Evolutionary conservation across 1,284 basidiomycete genomes (phyloP), one percentile per base, ranked within the genome.

Genomic region (Paramarasmius palmivorus): DNA sequence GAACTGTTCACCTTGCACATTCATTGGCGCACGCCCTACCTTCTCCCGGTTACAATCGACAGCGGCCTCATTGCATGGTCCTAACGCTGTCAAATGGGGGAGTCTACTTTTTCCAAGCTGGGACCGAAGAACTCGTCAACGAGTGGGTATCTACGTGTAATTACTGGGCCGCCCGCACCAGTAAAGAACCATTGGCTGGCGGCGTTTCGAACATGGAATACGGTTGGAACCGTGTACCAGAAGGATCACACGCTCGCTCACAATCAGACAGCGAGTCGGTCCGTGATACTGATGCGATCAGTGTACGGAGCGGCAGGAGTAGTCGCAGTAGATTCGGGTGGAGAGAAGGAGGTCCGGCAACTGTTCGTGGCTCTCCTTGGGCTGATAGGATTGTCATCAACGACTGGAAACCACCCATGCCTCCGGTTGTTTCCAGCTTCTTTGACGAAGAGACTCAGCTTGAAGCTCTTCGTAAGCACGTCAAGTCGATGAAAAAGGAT

Each of bases 161-260:
- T 73, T 98, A 98, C 69, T 98, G 95, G 95, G 93, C 96, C 0
- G 96, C 96, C 0, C 80, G 95, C 32, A 88, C 85, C 59, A 94
- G 91, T 69, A 94, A 95, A 62, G 94, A 97, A 65, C 96, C 96
- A 0, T 79, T 99, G 2, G 81, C 90, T 2, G 96, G 95, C 2
- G 96, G 95, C 26, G 94, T 98, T 2, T 95, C 93, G 45, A 99
- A 99, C 72, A 96, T 98, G 90, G 97, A 99, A 69, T 98, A 99
- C 65, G 96, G 96, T 9, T 99, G 96, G 96, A 95, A 88, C 66
- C 84, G 91, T 36, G 80, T 90, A 10, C 63, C 75, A 14, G 69
- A 76, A 15, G 63, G 76, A 32, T 66, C 72, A 37, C 83, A 82
- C 53, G 72, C 69, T 1, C 78, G 79, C 9, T 81, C 84, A n/a